Evolutionary conservation across 108 stramenopile genomes (phyloP).

Genomic region (Ochromonas danica): DNA sequence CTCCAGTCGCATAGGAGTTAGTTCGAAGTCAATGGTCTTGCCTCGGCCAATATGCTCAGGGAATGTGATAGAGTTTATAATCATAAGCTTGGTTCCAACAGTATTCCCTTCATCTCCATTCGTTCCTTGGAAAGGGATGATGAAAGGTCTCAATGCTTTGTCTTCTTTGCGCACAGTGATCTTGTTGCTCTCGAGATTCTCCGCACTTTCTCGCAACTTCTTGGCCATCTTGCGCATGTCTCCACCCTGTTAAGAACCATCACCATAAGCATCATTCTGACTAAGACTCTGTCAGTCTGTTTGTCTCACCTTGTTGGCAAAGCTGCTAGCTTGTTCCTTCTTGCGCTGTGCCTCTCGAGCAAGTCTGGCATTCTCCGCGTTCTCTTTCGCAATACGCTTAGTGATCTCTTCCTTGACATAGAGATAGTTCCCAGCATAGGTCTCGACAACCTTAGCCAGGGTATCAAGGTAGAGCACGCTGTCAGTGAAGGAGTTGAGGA

Average conservation of each 20-base stretch:
- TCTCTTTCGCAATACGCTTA: conserved; percentile 10
- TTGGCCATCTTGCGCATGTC: conserved; percentile 27
- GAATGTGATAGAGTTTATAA: no score
- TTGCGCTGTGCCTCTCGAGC: conserved; percentile 9
- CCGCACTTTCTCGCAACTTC: conserved; percentile 31
- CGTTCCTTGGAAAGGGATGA: no score
- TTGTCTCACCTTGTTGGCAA: conserved; percentile 11
- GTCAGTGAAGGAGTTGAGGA: conserved; percentile 30
- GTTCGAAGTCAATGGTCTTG: not conserved
- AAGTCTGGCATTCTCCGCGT: conserved; percentile 25
- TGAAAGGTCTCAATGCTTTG: not conserved
- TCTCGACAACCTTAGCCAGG: not conserved
- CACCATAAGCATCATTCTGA: not conserved
- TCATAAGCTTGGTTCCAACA: no score
- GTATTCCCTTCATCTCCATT: no score
- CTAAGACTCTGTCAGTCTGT: not conserved
- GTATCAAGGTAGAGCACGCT: conserved; percentile 13
- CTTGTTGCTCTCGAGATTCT: not conserved
- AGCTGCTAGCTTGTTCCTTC: conserved; percentile 13
- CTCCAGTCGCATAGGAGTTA: not conserved
- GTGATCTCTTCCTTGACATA: conserved; percentile 19
- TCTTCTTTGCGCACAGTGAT: conserved; percentile 25
- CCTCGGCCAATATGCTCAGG: no score
- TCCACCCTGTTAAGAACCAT: conserved; percentile 6
- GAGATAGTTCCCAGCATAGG: conserved; percentile 29